A percentile compares a stretch with the other conserved stretches of the same genome.
Conservation (phyloP, 139 green algal species). For the Volvox africanus region DNA sequence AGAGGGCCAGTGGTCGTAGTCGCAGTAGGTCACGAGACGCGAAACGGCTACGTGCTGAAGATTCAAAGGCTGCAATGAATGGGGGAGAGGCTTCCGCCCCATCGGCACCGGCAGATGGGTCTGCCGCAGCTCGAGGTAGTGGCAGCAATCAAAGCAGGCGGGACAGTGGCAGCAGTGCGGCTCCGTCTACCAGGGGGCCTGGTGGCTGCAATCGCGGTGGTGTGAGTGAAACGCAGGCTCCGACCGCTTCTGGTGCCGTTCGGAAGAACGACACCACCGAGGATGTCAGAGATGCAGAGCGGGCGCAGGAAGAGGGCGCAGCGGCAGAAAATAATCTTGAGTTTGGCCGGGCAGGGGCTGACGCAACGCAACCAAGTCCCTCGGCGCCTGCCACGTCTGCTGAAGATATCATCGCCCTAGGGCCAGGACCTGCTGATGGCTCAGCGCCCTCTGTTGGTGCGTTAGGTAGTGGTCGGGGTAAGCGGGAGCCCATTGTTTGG, state of each 20-base stretch:
- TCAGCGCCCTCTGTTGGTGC: neutral
- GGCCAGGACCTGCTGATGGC: neutral
- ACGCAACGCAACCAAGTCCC: neutral
- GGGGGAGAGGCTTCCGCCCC: neutral
- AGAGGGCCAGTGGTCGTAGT: neutral
- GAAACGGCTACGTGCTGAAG: neutral
- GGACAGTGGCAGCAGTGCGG: neutral
- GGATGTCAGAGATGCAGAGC: neutral
- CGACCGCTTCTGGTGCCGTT: neutral
- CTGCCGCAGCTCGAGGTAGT: neutral
- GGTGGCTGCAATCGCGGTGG: neutral
- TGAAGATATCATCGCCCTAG: neutral
- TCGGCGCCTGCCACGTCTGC: neutral
- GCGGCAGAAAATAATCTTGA: too few species aligned
- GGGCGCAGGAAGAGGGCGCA: too few species aligned
- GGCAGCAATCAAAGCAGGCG: neutral
- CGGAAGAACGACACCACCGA: neutral
- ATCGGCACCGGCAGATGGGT: neutral
- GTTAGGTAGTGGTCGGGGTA: neutral
- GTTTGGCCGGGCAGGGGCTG: neutral
- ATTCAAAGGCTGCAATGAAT: neutral
- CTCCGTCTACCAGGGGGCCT: neutral
- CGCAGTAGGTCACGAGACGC: conserved; percentile 19
- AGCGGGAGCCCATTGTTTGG: conserved; percentile 40
- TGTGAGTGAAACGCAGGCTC: neutral